Conservation (phyloP, 208 protist species). For the Jaenimonas drosophilae region DNA sequence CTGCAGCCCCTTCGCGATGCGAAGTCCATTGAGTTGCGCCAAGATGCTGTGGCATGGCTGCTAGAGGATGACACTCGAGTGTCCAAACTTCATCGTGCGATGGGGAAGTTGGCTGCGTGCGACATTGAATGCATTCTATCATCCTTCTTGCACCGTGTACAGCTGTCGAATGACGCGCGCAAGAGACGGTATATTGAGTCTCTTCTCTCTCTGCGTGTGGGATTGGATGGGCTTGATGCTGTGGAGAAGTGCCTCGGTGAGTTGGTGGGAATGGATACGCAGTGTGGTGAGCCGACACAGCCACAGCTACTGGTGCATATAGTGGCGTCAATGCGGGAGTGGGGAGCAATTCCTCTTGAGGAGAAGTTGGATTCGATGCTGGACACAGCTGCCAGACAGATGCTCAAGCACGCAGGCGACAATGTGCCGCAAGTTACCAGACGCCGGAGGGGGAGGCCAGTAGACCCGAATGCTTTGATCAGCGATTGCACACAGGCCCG, state of each 20-base stretch:
- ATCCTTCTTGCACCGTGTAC: slow-evolving; percentile 9
- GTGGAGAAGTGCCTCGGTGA: neutral
- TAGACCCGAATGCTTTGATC: too few species aligned
- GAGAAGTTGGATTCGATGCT: too few species aligned
- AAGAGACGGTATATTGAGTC: neutral
- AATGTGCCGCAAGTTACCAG: too few species aligned
- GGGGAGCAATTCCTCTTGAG: too few species aligned
- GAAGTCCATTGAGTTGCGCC: slow-evolving; percentile 46
- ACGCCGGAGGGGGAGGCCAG: too few species aligned
- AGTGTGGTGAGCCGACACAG: too few species aligned
- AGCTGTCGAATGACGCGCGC: neutral
- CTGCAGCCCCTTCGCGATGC: slow-evolving; percentile 68
- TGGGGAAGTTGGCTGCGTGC: slow-evolving; percentile 4
- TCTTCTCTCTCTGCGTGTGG: neutral
- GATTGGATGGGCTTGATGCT: neutral
- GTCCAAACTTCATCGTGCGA: slow-evolving; percentile 6
- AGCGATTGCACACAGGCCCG: too few species aligned
- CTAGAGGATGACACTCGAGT: slow-evolving; percentile 14
- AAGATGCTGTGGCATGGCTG: slow-evolving; percentile 71
- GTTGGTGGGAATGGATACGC: too few species aligned
- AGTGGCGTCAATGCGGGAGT: too few species aligned
- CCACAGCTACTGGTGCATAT: too few species aligned
- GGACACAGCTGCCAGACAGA: too few species aligned
- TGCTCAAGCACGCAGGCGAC: too few species aligned
- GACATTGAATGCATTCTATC: slow-evolving; percentile 15